Evolutionary conservation across 2,329 filamentous ascomycete genomes (phyloP), one percentile per base, ranked within the genome.

Genomic region (Cercospora sp.): DNA sequence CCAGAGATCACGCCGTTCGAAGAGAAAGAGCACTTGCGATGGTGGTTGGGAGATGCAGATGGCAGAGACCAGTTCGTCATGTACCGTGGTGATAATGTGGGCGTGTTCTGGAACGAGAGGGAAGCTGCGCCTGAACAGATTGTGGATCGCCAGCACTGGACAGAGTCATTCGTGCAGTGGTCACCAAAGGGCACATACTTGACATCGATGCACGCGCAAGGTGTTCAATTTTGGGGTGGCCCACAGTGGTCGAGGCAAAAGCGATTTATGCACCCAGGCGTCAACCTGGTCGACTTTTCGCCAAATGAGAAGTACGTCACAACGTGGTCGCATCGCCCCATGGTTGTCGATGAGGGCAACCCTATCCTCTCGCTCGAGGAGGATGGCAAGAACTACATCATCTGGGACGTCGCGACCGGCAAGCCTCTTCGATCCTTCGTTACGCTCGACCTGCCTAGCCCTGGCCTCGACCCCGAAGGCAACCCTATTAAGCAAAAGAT

Each of bases 331-430:
- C 93, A 94, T 82, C 88, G 93, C 61, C 93, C 95, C 26, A 97
- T 99, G 77, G 89, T 91, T 69, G 93, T 99, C 66, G 92, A 95
- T 68, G 95, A 98, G 75, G 91, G 91, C 72, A 91, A 97, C 80
- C 86, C 97, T 61, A 90, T 92, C 3, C 85, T 85, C 6, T 82
- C 82, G 16, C 68, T 93, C 69, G 95, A 98, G 77, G 95, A 99
- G 77, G 94, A 99, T 75, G 95, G 95, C 81, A 98, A 98, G 86
- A 97, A 98, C 86, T 98, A 98, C 81, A 91, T 99, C 77, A 94
- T 99, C 77, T 99, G 95, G 95, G 94, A 98, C 77, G 90, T 98
- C 70, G 91, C 92, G 63, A 95, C 94, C 9, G 90, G 89, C 75
- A 91, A 94, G 80, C 93, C 94, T 66, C 86, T 99, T 61, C 91